Base-by-base conservation (phyloP, 2,329 filamentous ascomycete species). In the Sporothrix variecibatus region DNA sequence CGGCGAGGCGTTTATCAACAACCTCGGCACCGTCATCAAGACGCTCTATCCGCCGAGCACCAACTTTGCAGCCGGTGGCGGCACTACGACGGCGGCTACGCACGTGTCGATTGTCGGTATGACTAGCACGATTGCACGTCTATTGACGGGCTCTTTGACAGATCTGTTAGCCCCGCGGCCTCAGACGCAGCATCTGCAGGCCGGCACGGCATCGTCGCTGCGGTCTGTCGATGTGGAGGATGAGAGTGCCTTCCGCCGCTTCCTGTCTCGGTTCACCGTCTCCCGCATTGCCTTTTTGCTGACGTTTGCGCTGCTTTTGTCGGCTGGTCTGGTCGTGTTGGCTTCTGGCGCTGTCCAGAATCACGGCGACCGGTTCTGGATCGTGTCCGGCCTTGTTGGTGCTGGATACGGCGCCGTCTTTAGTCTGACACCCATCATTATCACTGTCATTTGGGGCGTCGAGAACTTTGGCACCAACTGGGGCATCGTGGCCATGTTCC, bases 391-490 rank as follows among this genome's bases (percentile, higher is more conserved):
- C 0, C 87, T 95, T 1, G 90, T 99, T 7, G 96, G 96, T 7
- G 91, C 94, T 1, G 96, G 96, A 62, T 98, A 99, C 80, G 96
- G 96, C 62, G 95, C 95, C 43, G 90, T 95, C 28, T 99, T 98
- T 85, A 93, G 90, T 67, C 87, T 98, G 6, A 93, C 93, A 0
- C 96, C 96, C 1, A 95, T 98, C 77, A 93, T 98, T 73, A 92
- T 98, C 78, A 94, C 92, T n/a, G 94, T 98, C 11, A 95, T 99
- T 64, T 99, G 96, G 96, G 96, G 96, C 34, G 94, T 97, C 0
- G 95, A 98, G 85, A 99, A 98, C 81, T 98, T 99, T 81, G 96
- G 94, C 74, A 99, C 96, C 0, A 98, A 99, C 79, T 99, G 95
- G 91, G 96, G 96, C 11, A 95, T 98, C 75, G 91, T 98, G 8